Percentiles rank a stretch among this genome's conserved stretches.
Evolutionary conservation across 148 eudicot species (phyloP).

Genomic region (Camellia sinensis): DNA sequence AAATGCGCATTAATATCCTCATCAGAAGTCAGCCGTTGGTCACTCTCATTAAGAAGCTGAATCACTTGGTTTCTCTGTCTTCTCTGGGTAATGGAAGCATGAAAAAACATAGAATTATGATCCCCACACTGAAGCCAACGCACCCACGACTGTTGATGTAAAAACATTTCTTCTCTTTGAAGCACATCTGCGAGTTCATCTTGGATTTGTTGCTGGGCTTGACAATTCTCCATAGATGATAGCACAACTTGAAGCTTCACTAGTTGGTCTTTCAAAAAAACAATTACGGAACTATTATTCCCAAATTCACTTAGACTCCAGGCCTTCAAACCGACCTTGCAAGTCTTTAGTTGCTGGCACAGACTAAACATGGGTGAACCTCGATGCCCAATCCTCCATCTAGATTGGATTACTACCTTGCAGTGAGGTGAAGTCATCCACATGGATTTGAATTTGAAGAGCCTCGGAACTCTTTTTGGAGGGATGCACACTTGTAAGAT

Average conservation of each 20-base stretch:
- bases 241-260: neutral
- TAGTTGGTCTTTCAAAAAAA: neutral
- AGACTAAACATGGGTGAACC: neutral
- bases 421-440: neutral
- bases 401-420: neutral
- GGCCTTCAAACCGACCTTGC: neutral
- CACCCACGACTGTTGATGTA: too few relatives aligned
- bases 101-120: neutral
- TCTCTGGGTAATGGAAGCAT: neutral
- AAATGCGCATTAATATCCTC: neutral
- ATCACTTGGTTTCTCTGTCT: neutral
- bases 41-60: fast-evolving
- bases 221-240: fast-evolving
- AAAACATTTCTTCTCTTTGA: neutral
- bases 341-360: neutral
- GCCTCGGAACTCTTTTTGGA: neutral
- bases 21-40: neutral
- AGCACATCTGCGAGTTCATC: neutral
- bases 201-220: neutral
- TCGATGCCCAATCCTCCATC: fast-evolving
- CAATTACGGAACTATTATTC: neutral
- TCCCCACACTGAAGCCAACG: neutral
- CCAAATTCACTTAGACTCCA: neutral
- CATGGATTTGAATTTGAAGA: neutral
- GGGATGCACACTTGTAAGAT: neutral